phyloP scores from a whole-genome alignment of 495 filamentous ascomycete genomes.

The Extremus antarcticus region DNA sequence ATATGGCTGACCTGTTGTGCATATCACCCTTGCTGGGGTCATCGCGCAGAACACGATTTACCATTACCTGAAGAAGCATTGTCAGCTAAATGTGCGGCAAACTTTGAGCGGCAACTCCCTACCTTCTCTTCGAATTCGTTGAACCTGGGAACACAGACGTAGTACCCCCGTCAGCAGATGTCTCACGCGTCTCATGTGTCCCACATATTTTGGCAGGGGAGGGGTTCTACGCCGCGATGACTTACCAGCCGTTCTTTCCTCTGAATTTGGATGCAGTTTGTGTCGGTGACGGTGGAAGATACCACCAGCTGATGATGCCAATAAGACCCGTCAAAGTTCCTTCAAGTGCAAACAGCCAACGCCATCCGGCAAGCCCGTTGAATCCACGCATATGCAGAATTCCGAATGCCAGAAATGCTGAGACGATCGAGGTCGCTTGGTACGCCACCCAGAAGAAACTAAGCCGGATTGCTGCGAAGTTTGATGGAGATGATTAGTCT shows the following conservation, averaged over 20 bases:
- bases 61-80: conserved; percentile 35
- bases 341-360: conserved; percentile 43
- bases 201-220: too few species aligned
- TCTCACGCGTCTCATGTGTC: too few species aligned
- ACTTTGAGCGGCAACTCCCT: conserved; percentile 15
- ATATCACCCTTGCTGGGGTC: conserved; percentile 55
- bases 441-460: conserved; percentile 50
- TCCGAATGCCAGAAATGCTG: conserved; percentile 41
- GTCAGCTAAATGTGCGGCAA: neutral
- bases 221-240: too few species aligned
- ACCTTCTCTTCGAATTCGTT: conserved; percentile 42
- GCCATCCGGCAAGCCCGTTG: conserved; percentile 40
- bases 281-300: conserved; percentile 42
- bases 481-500: too few species aligned
- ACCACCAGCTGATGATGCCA: conserved; percentile 41
- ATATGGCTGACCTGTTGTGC: conserved; percentile 37
- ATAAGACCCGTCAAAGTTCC: conserved; percentile 44
- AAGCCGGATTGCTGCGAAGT: conserved; percentile 39
- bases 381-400: conserved; percentile 43
- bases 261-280: conserved; percentile 47
- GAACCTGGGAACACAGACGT: too few species aligned
- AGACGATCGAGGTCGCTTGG: conserved; percentile 43
- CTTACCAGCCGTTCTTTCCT: conserved; percentile 49
- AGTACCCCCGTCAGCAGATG: too few species aligned
- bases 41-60: conserved; percentile 53